phyloP scores from a whole-genome alignment of 179 eudicot genomes.

The Sideroxylon spinosum region DNA sequence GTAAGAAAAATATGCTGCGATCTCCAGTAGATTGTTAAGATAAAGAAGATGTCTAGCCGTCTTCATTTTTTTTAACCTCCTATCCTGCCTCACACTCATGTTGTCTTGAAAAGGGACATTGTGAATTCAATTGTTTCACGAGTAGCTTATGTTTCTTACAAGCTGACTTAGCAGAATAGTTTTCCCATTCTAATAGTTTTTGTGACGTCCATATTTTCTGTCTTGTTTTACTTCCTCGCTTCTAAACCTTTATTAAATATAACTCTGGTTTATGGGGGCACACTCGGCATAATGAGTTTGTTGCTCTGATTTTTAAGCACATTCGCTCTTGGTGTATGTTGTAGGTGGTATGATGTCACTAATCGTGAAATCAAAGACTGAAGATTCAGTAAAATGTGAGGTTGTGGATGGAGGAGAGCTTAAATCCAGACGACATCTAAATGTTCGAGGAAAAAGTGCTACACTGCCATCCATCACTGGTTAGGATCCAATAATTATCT shows the following conservation, averaged over 20 bases:
- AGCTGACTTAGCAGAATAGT: not conserved
- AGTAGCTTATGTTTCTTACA: not conserved
- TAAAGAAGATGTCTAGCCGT: too few species aligned
- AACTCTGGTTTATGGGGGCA: not conserved
- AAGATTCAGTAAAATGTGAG: slow-evolving; percentile 70
- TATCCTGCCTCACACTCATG: too few species aligned
- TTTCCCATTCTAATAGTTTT: not conserved
- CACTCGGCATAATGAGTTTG: not conserved
- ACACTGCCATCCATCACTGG: slow-evolving; percentile 85
- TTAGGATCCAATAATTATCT: slow-evolving; percentile 19
- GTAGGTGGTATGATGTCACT: slow-evolving; percentile 92
- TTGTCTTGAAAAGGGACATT: too few species aligned
- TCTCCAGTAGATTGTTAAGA: too few species aligned
- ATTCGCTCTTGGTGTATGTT: slow-evolving; percentile 15
- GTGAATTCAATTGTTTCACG: not conserved
- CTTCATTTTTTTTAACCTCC: too few species aligned
- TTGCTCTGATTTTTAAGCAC: not conserved
- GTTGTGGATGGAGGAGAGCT: slow-evolving; percentile 88
- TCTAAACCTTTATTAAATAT: not conserved
- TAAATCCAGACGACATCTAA: slow-evolving; percentile 75
- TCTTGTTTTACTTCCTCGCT: not conserved
- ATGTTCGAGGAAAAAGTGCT: slow-evolving; percentile 88
- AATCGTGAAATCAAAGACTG: slow-evolving; percentile 65
- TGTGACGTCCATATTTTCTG: not conserved
- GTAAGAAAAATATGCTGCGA: too few species aligned